These are phyloP conservation scores for Nicotiana noctiflora DNA, from an alignment of 257 asterid species.

Conservation along the genomic window DNA sequence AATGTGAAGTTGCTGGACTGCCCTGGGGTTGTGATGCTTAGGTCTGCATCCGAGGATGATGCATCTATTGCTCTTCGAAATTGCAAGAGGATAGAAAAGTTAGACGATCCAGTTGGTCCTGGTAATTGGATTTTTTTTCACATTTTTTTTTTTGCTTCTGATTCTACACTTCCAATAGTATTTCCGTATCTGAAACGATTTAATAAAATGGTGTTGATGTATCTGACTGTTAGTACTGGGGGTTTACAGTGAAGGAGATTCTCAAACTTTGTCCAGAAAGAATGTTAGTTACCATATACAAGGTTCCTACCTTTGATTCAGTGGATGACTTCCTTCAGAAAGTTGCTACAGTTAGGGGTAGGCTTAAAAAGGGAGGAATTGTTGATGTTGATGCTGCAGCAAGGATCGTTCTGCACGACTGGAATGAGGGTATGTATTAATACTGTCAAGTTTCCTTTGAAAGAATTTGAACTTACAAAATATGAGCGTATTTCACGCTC, in stretches of 20 bases:
- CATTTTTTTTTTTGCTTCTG: not conserved
- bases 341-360: conserved; percentile 79
- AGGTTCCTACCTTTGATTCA: conserved; percentile 62
- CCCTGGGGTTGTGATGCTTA: conserved; percentile 93
- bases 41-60: conserved; percentile 53
- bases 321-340: conserved; percentile 83
- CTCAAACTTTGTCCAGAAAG: conserved; percentile 69
- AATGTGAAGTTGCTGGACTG: conserved; percentile 79
- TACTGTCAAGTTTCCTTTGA: not conserved
- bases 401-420: conserved; percentile 81
- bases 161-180: not conserved
- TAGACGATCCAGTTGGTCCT: conserved; percentile 79
- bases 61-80: conserved; percentile 80
- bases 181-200: not conserved
- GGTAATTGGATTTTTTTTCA: conserved; percentile 33
- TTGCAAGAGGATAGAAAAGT: conserved; percentile 89
- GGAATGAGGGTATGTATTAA: conserved; percentile 90
- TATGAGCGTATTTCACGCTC: not conserved
- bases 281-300: conserved; percentile 65
- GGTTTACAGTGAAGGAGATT: conserved; percentile 74
- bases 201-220: not conserved
- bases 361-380: conserved; percentile 86
- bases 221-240: not conserved
- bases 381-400: conserved; percentile 80
- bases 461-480: not conserved